Base-by-base conservation (phyloP, 495 filamentous ascomycete species). In the Aspergillus nanangensis region DNA sequence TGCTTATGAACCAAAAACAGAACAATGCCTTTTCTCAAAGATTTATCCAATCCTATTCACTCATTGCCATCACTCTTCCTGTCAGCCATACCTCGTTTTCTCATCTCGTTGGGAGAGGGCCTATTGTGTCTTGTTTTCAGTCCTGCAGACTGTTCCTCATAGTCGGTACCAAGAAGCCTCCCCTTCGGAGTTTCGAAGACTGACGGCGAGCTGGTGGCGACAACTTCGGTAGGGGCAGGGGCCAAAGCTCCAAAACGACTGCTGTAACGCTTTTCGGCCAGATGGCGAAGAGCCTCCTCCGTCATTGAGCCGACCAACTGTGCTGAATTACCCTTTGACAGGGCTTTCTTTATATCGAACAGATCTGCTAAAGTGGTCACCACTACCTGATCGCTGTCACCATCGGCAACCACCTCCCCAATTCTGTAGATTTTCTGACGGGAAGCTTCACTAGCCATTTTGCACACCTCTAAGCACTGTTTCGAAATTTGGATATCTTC, bases 401-500 rank as follows among this genome's bases (percentile, higher is more conserved):
- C 56, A 37, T 63, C 60, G 21, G 63, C 58, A 57, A 64, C 48
- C 19, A 55, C 50, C 45, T 67, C 60, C 18, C 58, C 61, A 39
- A 62, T 27, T 39, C 45, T 55, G 43, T 58, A 58, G 50, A 56
- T 58, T 38, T 67, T 67, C 50, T 58, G 53, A 38, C 17, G 42
- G 31, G 56, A 57, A 35, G 61, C 51, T 53, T 62, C 51, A 44
- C 38, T 57, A 25, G 57, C 60, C 39, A 59, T 38, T 52, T 61
- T 59, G 52, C 60, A 66, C 22, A 66, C 54, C 31, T 66, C 63
- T 25, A 66, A 41, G 50, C 57, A 66, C 25, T 66, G 56, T 35
- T 52, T 63, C 18, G 47, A 55, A 36, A 49, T 47, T 44, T 56
- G 44, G 37, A 63, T 55, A 45, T 63, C 63, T 54, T 60, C 47